Percentiles rank a stretch among this genome's conserved stretches.
Evolutionary conservation across 768 basidiomycete species (phyloP).

Genomic region (Chalciporus pseudorubinellus): DNA sequence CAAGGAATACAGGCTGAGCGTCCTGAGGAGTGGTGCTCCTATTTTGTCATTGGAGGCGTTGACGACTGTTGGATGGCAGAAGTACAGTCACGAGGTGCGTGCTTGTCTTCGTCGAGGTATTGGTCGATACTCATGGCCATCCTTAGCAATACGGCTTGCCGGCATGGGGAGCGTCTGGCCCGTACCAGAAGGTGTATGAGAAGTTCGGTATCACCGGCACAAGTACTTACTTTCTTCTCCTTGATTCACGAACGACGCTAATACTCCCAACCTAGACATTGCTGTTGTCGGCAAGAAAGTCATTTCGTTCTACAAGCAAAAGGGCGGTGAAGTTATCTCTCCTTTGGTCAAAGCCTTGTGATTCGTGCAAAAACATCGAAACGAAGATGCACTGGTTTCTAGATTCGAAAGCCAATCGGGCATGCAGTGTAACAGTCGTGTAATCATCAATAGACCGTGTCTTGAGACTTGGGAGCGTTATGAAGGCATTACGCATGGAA

Average conservation of each 20-base stretch:
- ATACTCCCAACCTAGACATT: conserved; percentile 50
- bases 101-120: background rate
- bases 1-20: conserved; percentile 74
- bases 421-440: conserved; percentile 11
- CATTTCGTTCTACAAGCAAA: conserved; percentile 80
- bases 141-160: conserved; percentile 65
- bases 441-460: conserved; percentile 11
- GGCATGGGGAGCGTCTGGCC: conserved; percentile 87
- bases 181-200: conserved; percentile 88
- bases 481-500: conserved; percentile 11
- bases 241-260: conserved; percentile 1
- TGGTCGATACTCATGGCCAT: background rate
- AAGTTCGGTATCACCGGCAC: conserved; percentile 82
- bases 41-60: conserved; percentile 88
- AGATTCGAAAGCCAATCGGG: background rate
- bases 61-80: conserved; percentile 80
- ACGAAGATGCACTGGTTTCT: background rate
- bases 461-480: background rate
- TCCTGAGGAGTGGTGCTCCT: conserved; percentile 86
- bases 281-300: conserved; percentile 83
- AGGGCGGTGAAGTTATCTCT: conserved; percentile 67
- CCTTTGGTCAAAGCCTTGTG: conserved; percentile 74
- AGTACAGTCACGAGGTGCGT: conserved; percentile 80
- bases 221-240: conserved; percentile 45
- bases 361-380: background rate